Percentiles rank a stretch among this genome's conserved stretches.
Conservation (phyloP, 129 eudicot species). For the Daucus carota region DNA sequence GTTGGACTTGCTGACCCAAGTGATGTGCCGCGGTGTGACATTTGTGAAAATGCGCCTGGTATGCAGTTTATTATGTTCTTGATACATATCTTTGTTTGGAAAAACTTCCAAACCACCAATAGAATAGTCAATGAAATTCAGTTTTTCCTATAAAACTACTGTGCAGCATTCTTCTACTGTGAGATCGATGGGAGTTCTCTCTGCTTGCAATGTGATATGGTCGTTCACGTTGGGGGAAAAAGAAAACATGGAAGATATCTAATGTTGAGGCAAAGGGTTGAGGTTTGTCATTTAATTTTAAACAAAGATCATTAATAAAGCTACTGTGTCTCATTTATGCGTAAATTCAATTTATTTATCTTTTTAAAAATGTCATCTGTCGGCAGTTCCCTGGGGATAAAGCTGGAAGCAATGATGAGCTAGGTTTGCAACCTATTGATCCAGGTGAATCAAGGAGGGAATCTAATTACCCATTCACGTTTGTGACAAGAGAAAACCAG, state of each 20-base stretch:
- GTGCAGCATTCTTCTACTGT: constrained; percentile 90
- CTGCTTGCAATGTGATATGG: constrained; percentile 95
- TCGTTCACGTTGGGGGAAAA: constrained; percentile 94
- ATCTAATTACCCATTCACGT: constrained; percentile 34
- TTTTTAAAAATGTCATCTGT: constrained; percentile 13
- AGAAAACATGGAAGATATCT: constrained; percentile 83
- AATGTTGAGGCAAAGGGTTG: constrained; percentile 76
- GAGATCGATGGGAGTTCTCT: constrained; percentile 95
- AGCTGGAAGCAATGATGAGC: constrained; percentile 40
- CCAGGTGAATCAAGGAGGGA: constrained; percentile 55
- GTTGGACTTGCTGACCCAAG: constrained; percentile 15
- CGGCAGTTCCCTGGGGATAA: constrained; percentile 78
- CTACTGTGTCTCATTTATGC: background rate
- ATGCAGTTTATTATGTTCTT: background rate
- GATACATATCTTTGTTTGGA: background rate
- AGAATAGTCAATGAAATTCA: background rate
- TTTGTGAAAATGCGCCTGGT: constrained; percentile 14
- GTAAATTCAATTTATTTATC: too few species aligned
- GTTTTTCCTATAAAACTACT: constrained; percentile 6
- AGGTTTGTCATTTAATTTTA: constrained; percentile 55
- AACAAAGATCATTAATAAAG: constrained; percentile 5
- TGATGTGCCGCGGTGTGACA: constrained; percentile 12
- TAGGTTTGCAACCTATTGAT: constrained; percentile 44
- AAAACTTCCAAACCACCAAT: background rate
- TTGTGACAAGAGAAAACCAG: constrained; percentile 31